These are phyloP conservation scores for Candida nonsorbophila DNA, from an alignment of 805 yeast genomes.

Conservation along the genomic window DNA sequence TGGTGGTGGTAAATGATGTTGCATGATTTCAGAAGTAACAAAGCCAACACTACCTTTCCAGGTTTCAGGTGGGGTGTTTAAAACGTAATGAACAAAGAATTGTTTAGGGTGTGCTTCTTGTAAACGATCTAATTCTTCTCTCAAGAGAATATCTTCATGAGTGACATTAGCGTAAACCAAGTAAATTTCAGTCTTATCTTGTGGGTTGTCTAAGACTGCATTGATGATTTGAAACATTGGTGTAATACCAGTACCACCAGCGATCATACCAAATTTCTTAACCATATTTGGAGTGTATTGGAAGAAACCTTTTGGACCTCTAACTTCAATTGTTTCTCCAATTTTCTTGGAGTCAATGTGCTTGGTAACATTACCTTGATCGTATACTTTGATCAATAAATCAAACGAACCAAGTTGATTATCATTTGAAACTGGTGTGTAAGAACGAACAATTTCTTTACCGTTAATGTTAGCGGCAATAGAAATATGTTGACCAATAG, in stretches of 20 bases:
- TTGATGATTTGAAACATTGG: slow-evolving; percentile 93
- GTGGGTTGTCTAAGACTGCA: slow-evolving; percentile 70
- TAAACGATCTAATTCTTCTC: slow-evolving; percentile 70
- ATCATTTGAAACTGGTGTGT: slow-evolving; percentile 85
- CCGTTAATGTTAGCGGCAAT: slow-evolving; percentile 72
- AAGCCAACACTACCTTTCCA: slow-evolving; percentile 83
- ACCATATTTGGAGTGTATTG: slow-evolving; percentile 77
- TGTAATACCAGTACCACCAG: slow-evolving; percentile 96
- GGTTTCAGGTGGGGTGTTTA: slow-evolving; percentile 64
- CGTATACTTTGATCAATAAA: slow-evolving; percentile 79
- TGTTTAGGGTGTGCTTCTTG: slow-evolving; percentile 49
- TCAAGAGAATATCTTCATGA: slow-evolving; percentile 75
- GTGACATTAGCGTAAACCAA: slow-evolving; percentile 79
- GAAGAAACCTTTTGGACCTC: slow-evolving; percentile 91
- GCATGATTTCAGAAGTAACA: slow-evolving; percentile 70
- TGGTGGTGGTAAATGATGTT: slow-evolving; percentile 57
- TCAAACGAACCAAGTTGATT: slow-evolving; percentile 79
- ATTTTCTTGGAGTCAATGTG: slow-evolving; percentile 64
- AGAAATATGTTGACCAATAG: slow-evolving; percentile 91
- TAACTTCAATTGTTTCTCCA: slow-evolving; percentile 73
- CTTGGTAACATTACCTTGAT: slow-evolving; percentile 78
- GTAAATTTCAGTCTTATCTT: slow-evolving; percentile 69
- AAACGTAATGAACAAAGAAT: slow-evolving; percentile 65
- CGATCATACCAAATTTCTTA: slow-evolving; percentile 76
- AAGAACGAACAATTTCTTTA: slow-evolving; percentile 77